Conservation (phyloP, 129 eudicot genomes). For the Sambucus nigra region DNA sequence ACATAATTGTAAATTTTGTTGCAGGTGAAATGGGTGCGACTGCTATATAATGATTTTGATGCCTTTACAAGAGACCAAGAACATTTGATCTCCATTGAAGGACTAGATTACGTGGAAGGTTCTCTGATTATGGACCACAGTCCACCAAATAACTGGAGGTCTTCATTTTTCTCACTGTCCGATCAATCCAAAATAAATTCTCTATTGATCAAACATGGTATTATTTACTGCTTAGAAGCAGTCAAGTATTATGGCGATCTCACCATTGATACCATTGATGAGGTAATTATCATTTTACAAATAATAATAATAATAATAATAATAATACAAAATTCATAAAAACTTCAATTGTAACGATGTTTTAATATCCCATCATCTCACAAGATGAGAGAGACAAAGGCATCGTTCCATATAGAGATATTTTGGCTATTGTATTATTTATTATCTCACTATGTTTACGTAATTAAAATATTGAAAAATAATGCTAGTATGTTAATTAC, state of each 20-base stretch:
- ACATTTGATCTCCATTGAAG: constrained; percentile 42
- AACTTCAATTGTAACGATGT: too few relatives aligned
- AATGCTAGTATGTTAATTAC: too few relatives aligned
- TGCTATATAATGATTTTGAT: constrained; percentile 61
- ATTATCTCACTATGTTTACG: too few relatives aligned
- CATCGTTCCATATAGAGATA: too few relatives aligned
- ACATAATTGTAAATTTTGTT: neutral
- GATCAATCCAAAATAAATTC: constrained; percentile 47
- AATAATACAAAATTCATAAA: too few relatives aligned
- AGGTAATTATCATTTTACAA: constrained; percentile 36
- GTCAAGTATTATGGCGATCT: constrained; percentile 64
- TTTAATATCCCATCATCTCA: too few relatives aligned
- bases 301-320: too few relatives aligned
- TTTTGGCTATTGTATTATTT: too few relatives aligned
- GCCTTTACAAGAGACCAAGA: constrained; percentile 78
- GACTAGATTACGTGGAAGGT: constrained; percentile 73
- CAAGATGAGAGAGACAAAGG: too few relatives aligned
- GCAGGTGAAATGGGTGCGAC: constrained; percentile 85
- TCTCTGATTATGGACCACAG: constrained; percentile 44
- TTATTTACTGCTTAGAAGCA: constrained; percentile 61
- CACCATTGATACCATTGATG: constrained; percentile 24
- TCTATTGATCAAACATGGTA: constrained; percentile 26
- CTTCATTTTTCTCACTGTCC: constrained; percentile 50
- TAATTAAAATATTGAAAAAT: too few relatives aligned
- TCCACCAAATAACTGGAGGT: constrained; percentile 81